Evolutionary conservation across 2,329 filamentous ascomycete species (phyloP).

Genomic region (Pseudogymnoascus sp.): DNA sequence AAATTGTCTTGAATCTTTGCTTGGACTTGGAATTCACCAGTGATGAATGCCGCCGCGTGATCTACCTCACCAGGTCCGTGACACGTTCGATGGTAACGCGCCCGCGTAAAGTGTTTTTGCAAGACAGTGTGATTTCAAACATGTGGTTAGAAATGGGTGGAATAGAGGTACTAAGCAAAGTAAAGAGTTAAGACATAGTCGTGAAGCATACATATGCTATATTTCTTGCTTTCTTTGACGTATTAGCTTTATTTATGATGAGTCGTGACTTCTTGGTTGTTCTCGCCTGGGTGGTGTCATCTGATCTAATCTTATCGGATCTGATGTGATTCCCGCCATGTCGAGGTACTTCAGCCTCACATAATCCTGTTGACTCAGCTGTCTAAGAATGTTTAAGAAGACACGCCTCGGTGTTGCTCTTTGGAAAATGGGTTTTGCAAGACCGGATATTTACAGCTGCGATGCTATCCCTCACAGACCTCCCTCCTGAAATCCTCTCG

Average conservation of each 20-base stretch:
- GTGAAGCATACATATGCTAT: neutral
- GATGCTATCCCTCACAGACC: slow-evolving; percentile 6
- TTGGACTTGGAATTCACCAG: neutral
- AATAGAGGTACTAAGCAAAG: neutral
- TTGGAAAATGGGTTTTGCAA: neutral
- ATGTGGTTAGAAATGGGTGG: neutral
- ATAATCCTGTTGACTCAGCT: neutral
- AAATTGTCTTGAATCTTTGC: neutral
- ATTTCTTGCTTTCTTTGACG: neutral
- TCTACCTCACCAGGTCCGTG: neutral
- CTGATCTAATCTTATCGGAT: neutral
- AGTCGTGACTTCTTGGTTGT: neutral
- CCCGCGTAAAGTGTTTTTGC: neutral
- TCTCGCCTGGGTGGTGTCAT: neutral
- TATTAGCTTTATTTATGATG: neutral
- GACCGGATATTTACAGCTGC: neutral
- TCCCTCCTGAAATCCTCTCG: slow-evolving; percentile 4
- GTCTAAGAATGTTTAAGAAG: neutral
- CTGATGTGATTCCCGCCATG: neutral
- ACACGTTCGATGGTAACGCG: neutral
- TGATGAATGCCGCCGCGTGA: neutral
- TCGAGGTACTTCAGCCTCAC: neutral
- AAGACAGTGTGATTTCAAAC: neutral
- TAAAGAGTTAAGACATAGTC: neutral
- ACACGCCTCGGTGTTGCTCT: neutral